Conservation (phyloP, 192 early-diverging fungal genomes). For the Backusella sp. region DNA sequence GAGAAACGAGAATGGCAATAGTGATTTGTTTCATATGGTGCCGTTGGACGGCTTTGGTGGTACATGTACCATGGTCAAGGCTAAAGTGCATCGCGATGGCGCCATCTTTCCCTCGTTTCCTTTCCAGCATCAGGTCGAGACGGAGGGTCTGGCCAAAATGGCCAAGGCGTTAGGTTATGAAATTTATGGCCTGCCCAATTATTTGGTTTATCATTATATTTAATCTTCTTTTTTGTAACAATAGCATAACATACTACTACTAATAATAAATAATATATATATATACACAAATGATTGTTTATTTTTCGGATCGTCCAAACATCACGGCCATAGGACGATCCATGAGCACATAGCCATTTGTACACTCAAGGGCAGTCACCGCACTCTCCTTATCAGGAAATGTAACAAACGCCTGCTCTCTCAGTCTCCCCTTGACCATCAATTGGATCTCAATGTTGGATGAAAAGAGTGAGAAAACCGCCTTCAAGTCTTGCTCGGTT, state of each 20-base stretch:
- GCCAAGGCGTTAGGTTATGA: constrained; percentile 60
- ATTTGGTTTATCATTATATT: constrained; percentile 59
- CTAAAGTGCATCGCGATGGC: constrained; percentile 63
- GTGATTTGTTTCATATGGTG: constrained; percentile 38
- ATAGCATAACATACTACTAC: neutral
- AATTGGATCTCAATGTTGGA: constrained; percentile 33
- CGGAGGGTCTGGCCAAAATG: constrained; percentile 71
- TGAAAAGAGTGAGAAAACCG: constrained; percentile 32
- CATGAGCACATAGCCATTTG: constrained; percentile 38
- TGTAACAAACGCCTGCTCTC: constrained; percentile 47
- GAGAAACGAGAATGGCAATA: constrained; percentile 19
- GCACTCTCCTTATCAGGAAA: constrained; percentile 35
- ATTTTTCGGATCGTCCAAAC: constrained; percentile 14
- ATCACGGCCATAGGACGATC: constrained; percentile 48
- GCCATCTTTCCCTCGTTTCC: constrained; percentile 60
- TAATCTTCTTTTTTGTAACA: neutral
- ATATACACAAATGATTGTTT: neutral
- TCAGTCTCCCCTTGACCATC: constrained; percentile 40
- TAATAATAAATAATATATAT: neutral
- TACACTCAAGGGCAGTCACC: constrained; percentile 29
- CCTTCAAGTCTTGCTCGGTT: constrained; percentile 28
- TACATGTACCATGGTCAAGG: constrained; percentile 64
- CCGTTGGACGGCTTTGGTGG: constrained; percentile 68
- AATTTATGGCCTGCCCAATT: constrained; percentile 61
- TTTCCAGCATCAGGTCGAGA: constrained; percentile 66